These are phyloP conservation scores for Fusarium anguioides DNA, from an alignment of 2,329 filamentous ascomycete genomes.

Conservation along the genomic window DNA sequence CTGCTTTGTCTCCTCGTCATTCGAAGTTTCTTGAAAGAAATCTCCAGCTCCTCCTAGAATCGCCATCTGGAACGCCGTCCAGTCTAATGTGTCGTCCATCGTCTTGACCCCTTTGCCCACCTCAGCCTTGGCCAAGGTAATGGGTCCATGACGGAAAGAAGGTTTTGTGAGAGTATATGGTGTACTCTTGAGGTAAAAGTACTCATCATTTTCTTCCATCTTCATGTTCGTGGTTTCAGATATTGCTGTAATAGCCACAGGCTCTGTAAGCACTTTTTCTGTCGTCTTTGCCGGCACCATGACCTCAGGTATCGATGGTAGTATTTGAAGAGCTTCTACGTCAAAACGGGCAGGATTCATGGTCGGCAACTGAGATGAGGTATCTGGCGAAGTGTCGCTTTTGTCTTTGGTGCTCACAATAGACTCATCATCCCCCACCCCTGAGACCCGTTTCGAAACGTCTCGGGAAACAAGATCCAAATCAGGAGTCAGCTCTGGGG, in stretches of 20 bases:
- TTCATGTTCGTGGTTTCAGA: constrained; percentile 22
- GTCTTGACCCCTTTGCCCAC: constrained; percentile 51
- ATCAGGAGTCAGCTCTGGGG: constrained; percentile 13
- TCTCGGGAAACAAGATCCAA: constrained; percentile 43
- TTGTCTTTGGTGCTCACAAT: constrained; percentile 13
- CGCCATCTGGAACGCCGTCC: constrained; percentile 74
- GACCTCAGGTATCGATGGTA: constrained; percentile 45
- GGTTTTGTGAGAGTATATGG: constrained; percentile 62
- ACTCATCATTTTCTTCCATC: constrained; percentile 56
- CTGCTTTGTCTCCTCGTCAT: constrained; percentile 58
- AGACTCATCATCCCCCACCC: constrained; percentile 1
- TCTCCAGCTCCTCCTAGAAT: constrained; percentile 68
- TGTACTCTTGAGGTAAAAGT: constrained; percentile 61
- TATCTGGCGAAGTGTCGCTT: background rate
- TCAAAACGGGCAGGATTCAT: constrained; percentile 40
- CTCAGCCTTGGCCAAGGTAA: constrained; percentile 62
- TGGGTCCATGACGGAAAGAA: constrained; percentile 64
- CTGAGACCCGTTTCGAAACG: constrained; percentile 31
- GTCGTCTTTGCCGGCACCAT: constrained; percentile 18
- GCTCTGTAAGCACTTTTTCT: constrained; percentile 17
- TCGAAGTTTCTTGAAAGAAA: constrained; percentile 57
- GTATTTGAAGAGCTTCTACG: constrained; percentile 7
- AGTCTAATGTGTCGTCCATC: constrained; percentile 66
- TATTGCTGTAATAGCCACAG: constrained; percentile 4
- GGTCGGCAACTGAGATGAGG: constrained; percentile 30